Base-by-base conservation (phyloP, 2,329 filamentous ascomycete genomes). In the Elsinoe australis region DNA sequence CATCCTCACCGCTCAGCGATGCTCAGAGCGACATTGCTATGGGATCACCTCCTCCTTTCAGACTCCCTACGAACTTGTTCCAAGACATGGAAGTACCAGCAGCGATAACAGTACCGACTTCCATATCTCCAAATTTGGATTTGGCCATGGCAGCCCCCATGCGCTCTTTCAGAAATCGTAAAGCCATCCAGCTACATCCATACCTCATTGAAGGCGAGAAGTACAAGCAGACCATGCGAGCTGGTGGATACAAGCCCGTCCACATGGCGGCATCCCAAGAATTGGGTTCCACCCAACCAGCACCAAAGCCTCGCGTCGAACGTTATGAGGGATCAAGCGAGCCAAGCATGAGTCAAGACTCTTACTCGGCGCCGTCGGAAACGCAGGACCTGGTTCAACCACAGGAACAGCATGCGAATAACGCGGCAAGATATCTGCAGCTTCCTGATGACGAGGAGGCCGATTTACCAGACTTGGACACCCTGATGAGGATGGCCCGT, bases 111-210 rank as follows among this genome's bases (percentile, higher is more conserved):
- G n/a, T n/a, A n/a, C n/a, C 26, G 26, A 29, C 26, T 29, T 32
- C 12, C 47, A 51, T 8, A 22, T 42, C 4, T 19, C 49, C 22
- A 14, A 46, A 18, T 36, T 41, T 34, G 22, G 10, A 10, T 24
- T 39, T 21, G 48, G 33, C 32, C 12, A 39, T 39, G 33, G 33
- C 47, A 21, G 53, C 49, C 19, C 47, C 47, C 7, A 49, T 53
- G 41, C 56, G 69, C 32, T 65, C 59, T 6, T 60, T 73, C 17
- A 62, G 71, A n/a, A 58, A 66, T 36, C 60, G 71, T 7, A 71
- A 70, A 38, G 66, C 70, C 10, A 71, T 71, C 38, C 71, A 74
- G 53, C 54, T 74, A 21, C 68, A 73, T 58, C 71, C 71, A 2
- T 74, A 72, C 51, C 55, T 67, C 17, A 53, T 71, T 17, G 71